These are phyloP conservation scores for Sporothrix schenckii DNA, from an alignment of 2,329 filamentous ascomycete species.

Conservation along the genomic window DNA sequence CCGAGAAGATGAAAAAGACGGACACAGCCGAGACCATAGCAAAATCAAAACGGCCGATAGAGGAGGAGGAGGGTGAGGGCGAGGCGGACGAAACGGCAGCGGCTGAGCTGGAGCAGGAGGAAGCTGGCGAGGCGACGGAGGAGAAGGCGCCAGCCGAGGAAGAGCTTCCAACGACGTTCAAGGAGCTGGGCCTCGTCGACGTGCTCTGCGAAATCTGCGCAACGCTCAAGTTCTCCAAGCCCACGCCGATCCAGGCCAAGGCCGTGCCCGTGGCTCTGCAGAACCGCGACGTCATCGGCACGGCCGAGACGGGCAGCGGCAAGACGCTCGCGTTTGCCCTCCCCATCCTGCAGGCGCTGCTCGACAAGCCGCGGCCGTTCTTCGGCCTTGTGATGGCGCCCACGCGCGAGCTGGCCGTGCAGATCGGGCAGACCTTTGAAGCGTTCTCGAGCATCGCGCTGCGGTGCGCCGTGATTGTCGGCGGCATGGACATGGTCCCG, in stretches of 20 bases:
- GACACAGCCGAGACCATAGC: background rate
- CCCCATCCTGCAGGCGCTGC: slow-evolving; percentile 86
- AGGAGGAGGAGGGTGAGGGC: slow-evolving; percentile 12
- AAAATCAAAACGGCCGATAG: slow-evolving; percentile 9
- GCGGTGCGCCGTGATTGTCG: slow-evolving; percentile 81
- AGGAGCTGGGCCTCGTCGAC: slow-evolving; percentile 78
- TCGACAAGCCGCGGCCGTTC: slow-evolving; percentile 82
- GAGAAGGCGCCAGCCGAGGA: background rate
- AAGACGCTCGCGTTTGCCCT: slow-evolving; percentile 96
- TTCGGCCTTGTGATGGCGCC: slow-evolving; percentile 91
- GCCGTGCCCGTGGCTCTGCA: slow-evolving; percentile 79
- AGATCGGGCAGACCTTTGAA: slow-evolving; percentile 87
- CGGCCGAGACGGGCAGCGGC: slow-evolving; percentile 93
- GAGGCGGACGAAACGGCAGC: background rate
- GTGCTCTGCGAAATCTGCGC: slow-evolving; percentile 87
- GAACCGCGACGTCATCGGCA: slow-evolving; percentile 84
- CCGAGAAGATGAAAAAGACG: slow-evolving; percentile 3
- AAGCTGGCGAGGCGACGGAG: background rate
- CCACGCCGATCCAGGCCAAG: slow-evolving; percentile 86
- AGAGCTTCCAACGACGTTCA: slow-evolving; percentile 60
- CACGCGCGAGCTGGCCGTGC: slow-evolving; percentile 88
- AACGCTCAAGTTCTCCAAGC: slow-evolving; percentile 76
- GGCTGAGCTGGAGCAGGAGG: background rate
- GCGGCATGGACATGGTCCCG: slow-evolving; percentile 93
- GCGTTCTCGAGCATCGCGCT: slow-evolving; percentile 89